phyloP scores from a whole-genome alignment of 1,139 yeast species.

The Magnusiomyces fungicola region DNA sequence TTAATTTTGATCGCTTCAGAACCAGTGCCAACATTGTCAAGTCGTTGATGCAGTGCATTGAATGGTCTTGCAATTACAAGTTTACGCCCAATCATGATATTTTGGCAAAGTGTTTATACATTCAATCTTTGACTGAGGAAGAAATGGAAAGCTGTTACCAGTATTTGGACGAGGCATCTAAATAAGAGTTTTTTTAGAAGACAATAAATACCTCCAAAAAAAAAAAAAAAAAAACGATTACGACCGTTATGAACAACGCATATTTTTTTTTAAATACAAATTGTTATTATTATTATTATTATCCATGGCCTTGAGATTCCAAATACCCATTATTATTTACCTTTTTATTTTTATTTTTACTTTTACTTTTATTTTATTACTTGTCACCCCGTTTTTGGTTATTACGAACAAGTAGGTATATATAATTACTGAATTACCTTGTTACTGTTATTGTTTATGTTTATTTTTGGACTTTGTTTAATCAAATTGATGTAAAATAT shows the following conservation, averaged over 20 bases:
- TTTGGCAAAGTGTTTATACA: conserved; percentile 74
- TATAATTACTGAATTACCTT: no score
- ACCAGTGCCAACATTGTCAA: conserved; percentile 74
- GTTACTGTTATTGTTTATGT: no score
- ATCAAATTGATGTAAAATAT: no score
- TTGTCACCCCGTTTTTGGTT: not conserved
- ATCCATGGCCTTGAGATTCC: no score
- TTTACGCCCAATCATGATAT: conserved; percentile 48
- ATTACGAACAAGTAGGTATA: not conserved
- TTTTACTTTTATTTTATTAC: not conserved
- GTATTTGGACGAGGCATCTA: conserved; percentile 11
- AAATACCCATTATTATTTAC: not conserved
- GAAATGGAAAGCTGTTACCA: conserved; percentile 51
- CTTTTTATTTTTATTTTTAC: conserved; percentile 14
- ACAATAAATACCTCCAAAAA: no score
- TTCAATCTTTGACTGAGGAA: conserved; percentile 66
- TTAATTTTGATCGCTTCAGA: conserved; percentile 73
- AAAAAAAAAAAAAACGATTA: no score
- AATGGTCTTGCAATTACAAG: conserved; percentile 67
- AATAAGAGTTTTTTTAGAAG: not conserved
- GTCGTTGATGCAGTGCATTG: conserved; percentile 72
- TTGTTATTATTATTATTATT: not conserved
- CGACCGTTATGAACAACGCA: no score
- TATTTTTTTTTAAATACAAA: no score
- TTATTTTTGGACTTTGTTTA: no score